Evolutionary conservation across 331 rosid species (phyloP), one percentile per base, ranked within the genome.

Genomic region (Rosa hybrid): DNA sequence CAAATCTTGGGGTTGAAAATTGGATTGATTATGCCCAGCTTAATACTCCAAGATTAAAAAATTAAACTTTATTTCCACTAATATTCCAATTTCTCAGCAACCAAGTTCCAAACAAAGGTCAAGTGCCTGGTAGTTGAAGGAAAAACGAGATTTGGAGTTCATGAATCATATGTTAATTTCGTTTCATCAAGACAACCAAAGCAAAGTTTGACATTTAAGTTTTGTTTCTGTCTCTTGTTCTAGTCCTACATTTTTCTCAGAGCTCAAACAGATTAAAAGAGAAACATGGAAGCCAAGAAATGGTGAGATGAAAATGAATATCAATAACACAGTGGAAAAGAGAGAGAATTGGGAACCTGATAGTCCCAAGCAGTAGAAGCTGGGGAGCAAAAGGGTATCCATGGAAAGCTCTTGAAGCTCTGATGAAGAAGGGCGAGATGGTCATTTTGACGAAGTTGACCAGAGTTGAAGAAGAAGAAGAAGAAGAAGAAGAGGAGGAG

Each of bases 351-450:
- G 69, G 27, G 63, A 65, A 91, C 99, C 99, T 93, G 87, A 95
- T 76, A 78, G 98, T 77, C 68, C 92, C 87, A 83, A 95, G 76
- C 49, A 93, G 72, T 4, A 95, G 86, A 56, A 95, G 87, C 81
- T 87, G 87, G 78, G 95, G 80, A 80, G 30, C 86, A 69, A 70
- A 76, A 59, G 91, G 84, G 82, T 65, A 72, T 74, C 77, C 80
- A 46, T 83, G 78, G 82, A 89, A 83, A 59, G 86, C 84, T 78
- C 77, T 84, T 20, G 93, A 90, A 82, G 89, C 89, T 75, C 84
- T 86, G 74, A 74, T 75, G 85, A 88, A 88, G 90, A 93, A 88
- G 82, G 96, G 89, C 7, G 46, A 81, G 72, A 87, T 50, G 42
- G 88, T 77, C 98, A 92, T 95, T 42, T 77, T 12, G 23, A 71